A percentile compares a stretch with the other conserved stretches of the same genome.
phyloP scores from a whole-genome alignment of 371 early-diverging fungal genomes.

The Mortierella sp. region DNA sequence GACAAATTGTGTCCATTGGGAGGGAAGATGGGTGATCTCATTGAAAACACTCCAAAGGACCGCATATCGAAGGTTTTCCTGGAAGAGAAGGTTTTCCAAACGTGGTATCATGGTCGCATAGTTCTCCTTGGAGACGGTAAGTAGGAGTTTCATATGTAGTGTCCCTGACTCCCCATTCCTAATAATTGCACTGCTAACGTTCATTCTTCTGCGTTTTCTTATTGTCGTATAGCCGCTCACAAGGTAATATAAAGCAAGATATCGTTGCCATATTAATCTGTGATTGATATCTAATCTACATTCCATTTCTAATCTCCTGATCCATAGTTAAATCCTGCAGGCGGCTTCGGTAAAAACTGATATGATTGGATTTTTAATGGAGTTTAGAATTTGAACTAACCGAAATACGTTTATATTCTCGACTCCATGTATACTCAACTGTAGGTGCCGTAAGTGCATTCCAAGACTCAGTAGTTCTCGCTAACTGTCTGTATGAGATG shows the following conservation, averaged over 20 bases:
- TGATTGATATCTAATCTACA: too few relatives aligned
- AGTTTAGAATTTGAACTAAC: neutral
- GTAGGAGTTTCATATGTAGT: neutral
- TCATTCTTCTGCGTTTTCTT: neutral
- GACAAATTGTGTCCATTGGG: neutral
- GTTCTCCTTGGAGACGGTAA: constrained; percentile 1
- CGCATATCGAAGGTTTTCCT: neutral
- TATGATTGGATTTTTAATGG: too few relatives aligned
- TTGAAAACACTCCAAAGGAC: neutral
- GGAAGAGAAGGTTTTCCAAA: neutral
- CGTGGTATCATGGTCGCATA: neutral
- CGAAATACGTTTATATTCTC: neutral
- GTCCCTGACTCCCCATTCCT: too few relatives aligned
- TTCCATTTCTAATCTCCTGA: too few relatives aligned
- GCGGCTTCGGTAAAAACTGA: neutral
- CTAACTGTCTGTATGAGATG: neutral
- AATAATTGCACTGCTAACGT: too few relatives aligned
- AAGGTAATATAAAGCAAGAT: neutral
- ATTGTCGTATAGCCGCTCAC: neutral
- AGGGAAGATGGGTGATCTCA: neutral
- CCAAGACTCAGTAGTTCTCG: neutral
- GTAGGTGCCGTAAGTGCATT: neutral
- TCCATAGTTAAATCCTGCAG: neutral
- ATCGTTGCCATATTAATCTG: too few relatives aligned
- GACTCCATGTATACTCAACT: neutral